Conservation (phyloP, 2,329 filamentous ascomycete species). For the Colletotrichum brevisporum region DNA sequence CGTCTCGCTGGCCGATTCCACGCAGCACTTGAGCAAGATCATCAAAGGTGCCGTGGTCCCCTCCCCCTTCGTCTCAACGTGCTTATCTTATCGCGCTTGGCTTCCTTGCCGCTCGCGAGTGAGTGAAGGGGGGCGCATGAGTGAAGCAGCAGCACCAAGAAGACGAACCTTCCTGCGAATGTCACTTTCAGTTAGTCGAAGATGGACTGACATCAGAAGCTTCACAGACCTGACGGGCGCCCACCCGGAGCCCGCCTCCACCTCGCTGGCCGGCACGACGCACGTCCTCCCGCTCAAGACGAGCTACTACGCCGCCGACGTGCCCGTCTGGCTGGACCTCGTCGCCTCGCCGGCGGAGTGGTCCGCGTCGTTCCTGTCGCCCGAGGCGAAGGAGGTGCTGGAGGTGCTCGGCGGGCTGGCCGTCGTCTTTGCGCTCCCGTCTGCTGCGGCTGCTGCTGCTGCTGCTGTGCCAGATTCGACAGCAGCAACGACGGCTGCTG, state of each 20-base stretch:
- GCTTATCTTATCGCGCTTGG: slow-evolving; percentile 20
- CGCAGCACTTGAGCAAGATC: slow-evolving; percentile 62
- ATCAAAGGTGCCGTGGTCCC: slow-evolving; percentile 64
- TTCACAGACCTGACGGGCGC: slow-evolving; percentile 67
- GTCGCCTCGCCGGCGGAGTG: slow-evolving; percentile 66
- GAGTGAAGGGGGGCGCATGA: background rate
- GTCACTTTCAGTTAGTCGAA: background rate
- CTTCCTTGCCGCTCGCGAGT: slow-evolving; percentile 7
- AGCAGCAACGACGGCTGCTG: background rate
- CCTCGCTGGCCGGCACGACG: slow-evolving; percentile 70
- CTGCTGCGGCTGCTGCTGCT: background rate
- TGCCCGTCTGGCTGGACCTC: slow-evolving; percentile 79
- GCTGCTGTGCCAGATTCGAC: background rate
- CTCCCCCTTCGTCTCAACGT: background rate
- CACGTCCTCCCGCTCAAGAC: slow-evolving; percentile 70
- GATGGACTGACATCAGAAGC: slow-evolving; percentile 30
- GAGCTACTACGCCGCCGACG: slow-evolving; percentile 70
- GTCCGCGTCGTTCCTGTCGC: slow-evolving; percentile 70
- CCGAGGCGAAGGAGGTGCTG: slow-evolving; percentile 75
- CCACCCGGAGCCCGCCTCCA: slow-evolving; percentile 54
- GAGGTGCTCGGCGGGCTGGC: slow-evolving; percentile 73
- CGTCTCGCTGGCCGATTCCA: slow-evolving; percentile 64
- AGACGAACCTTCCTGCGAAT: background rate
- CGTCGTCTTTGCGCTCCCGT: slow-evolving; percentile 58
- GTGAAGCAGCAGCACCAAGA: background rate